A percentile compares a stretch with the other conserved stretches of the same genome.
phyloP scores from a whole-genome alignment of 148 eudicot species.

The Oxyria digyna region DNA sequence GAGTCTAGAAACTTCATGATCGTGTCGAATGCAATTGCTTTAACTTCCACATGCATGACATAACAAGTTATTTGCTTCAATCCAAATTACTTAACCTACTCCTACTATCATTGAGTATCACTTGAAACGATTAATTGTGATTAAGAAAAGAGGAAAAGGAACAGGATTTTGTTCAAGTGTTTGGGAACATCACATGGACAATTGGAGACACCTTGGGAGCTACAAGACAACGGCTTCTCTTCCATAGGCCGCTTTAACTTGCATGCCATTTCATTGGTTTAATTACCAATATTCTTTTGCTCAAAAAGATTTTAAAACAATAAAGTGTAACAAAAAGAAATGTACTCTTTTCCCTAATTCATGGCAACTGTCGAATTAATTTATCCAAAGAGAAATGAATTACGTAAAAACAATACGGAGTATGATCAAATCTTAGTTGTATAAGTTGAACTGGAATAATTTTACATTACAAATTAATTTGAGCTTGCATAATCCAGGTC shows the following conservation, averaged over 20 bases:
- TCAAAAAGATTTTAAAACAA: neutral
- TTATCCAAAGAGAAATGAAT: too few relatives aligned
- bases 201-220: slow-evolving; percentile 33
- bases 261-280: neutral
- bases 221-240: slow-evolving; percentile 32
- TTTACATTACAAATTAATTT: too few relatives aligned
- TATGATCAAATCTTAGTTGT: too few relatives aligned
- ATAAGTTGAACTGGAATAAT: too few relatives aligned
- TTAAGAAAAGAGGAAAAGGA: neutral
- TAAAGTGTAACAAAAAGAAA: neutral
- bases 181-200: slow-evolving; percentile 74
- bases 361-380: slow-evolving; percentile 10
- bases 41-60: too few relatives aligned
- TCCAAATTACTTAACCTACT: neutral
- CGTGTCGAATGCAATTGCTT: too few relatives aligned
- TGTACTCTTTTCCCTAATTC: slow-evolving; percentile 8
- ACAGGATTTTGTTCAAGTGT: slow-evolving; percentile 19
- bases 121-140: neutral
- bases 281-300: neutral
- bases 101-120: neutral
- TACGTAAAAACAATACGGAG: neutral
- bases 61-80: too few relatives aligned
- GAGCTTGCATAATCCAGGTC: too few relatives aligned
- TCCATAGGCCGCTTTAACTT: neutral
- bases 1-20: too few relatives aligned